phyloP scores from a whole-genome alignment of 345 rosid species.

The Excoecaria agallocha region DNA sequence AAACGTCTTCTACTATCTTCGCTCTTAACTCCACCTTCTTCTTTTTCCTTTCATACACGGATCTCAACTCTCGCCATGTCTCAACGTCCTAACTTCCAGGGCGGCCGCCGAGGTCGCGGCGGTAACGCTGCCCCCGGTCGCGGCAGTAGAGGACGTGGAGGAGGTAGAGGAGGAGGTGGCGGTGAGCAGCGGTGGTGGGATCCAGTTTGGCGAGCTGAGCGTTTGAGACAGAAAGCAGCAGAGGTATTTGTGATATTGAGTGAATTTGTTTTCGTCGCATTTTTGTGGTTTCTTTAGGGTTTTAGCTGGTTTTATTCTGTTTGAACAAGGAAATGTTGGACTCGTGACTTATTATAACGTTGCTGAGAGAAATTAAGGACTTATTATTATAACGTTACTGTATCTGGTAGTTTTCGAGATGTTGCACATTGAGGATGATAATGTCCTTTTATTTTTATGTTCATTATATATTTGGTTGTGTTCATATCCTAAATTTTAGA shows the following conservation, averaged over 20 bases:
- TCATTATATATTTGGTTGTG: background rate
- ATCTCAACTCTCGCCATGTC: slow-evolving; percentile 23
- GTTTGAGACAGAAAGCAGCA: slow-evolving; percentile 64
- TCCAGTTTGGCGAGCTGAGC: slow-evolving; percentile 97
- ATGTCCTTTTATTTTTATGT: background rate
- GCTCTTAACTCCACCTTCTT: background rate
- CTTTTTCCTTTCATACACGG: background rate
- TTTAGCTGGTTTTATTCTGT: background rate
- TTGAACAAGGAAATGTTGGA: background rate
- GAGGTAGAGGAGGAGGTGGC: slow-evolving; percentile 54
- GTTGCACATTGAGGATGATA: background rate
- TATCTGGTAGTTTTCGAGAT: background rate
- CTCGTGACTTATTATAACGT: too few species aligned
- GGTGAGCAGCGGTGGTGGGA: slow-evolving; percentile 99
- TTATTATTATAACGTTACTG: background rate
- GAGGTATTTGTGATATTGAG: slow-evolving; percentile 42
- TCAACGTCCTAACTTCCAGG: slow-evolving; percentile 33
- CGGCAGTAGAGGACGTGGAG: slow-evolving; percentile 25
- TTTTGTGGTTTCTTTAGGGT: background rate
- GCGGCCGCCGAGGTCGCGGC: slow-evolving; percentile 47
- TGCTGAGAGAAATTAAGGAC: background rate
- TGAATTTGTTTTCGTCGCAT: slow-evolving; percentile 1
- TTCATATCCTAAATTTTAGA: slow-evolving; percentile 32
- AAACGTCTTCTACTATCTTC: background rate
- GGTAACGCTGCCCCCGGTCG: slow-evolving; percentile 10